Evolutionary conservation across 257 asterid species (phyloP), one percentile per base, ranked within the genome.

Genomic region (Jacaranda mimosifolia): DNA sequence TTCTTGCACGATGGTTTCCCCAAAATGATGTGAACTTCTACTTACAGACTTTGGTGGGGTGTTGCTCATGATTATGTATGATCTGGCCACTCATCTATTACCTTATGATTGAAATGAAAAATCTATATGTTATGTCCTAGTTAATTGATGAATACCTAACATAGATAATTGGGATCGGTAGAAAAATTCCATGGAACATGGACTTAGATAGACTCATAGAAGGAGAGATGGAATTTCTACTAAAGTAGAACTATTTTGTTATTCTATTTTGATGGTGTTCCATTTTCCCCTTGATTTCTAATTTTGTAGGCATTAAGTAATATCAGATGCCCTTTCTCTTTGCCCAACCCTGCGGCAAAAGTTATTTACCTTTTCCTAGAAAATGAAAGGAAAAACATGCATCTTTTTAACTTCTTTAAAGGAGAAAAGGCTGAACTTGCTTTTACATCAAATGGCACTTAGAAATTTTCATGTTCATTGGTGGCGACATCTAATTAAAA

Each of bases 261-360:
- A 14, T 43, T 45, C 66, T 72, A n/a, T 32, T 26, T 12, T 72
- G 59, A 53, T 68, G 58, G 36, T 35, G 7, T 48, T 48, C 52
- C 63, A 60, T 74, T 74, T 58, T 48, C 62, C 40, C 18, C 51
- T 35, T 46, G 17, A n/a, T 32, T 57, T 63, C 57, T 36, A 39
- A 46, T 67, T 56, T 76, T 67, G 62, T 67, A 0, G 39, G 43
- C 17, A 21, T 21, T 21, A 76, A 64, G 8, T 19, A 18, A 3
- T 42, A 58, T n/a, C 9, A 35, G 35, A 72, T 72, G 32, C 58
- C 64, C 74, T 17, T 52, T 40, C n/a, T 59, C 38, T 59, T 59
- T 36, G 59, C 43, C 36, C 49, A 46, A 55, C 12, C 18, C 9
- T 60, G 52, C 7, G 17, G 71, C 35, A 12, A 10, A 63, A 62